A percentile compares a stretch with the other conserved stretches of the same genome.
Evolutionary conservation across 2,329 filamentous ascomycete genomes (phyloP).

Genomic region (Trichophyton benhamiae): DNA sequence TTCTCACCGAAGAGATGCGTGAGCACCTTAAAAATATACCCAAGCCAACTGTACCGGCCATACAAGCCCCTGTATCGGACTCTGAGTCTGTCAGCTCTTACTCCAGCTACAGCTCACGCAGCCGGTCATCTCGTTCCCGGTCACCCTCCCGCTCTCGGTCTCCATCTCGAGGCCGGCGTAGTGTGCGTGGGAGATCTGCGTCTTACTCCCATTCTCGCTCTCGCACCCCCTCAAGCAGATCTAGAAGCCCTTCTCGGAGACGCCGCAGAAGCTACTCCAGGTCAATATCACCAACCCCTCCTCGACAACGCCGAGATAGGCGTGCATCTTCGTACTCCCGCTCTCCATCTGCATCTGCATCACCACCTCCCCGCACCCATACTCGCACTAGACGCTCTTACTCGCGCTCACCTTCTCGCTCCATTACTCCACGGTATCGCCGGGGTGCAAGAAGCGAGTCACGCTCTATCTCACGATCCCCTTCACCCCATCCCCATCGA

Average conservation of each 20-base stretch:
- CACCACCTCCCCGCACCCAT: conserved; percentile 16
- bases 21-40: conserved; percentile 81
- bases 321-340: conserved; percentile 25
- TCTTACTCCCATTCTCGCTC: conserved; percentile 14
- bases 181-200: conserved; percentile 11
- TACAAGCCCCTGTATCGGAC: conserved; percentile 49
- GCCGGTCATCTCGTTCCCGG: conserved; percentile 26
- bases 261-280: conserved; percentile 22
- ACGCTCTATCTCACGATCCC: conserved; percentile 13
- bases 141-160: conserved; percentile 37
- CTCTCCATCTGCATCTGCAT: conserved; percentile 23
- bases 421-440: conserved; percentile 19
- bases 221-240: conserved; percentile 23
- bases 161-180: conserved; percentile 24
- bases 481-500: conserved; percentile 20
- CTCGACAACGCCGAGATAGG: conserved; percentile 17
- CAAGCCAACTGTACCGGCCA: conserved; percentile 63
- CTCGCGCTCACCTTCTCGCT: conserved; percentile 23
- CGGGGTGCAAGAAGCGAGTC: conserved; percentile 15
- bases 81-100: conserved; percentile 54
- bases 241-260: conserved; percentile 20
- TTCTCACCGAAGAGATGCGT: conserved; percentile 87
- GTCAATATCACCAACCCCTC: conserved; percentile 25
- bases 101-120: conserved; percentile 67
- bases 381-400: conserved; percentile 7